phyloP scores from a whole-genome alignment of 305 asterid species.

The Caryopteris hybrid region DNA sequence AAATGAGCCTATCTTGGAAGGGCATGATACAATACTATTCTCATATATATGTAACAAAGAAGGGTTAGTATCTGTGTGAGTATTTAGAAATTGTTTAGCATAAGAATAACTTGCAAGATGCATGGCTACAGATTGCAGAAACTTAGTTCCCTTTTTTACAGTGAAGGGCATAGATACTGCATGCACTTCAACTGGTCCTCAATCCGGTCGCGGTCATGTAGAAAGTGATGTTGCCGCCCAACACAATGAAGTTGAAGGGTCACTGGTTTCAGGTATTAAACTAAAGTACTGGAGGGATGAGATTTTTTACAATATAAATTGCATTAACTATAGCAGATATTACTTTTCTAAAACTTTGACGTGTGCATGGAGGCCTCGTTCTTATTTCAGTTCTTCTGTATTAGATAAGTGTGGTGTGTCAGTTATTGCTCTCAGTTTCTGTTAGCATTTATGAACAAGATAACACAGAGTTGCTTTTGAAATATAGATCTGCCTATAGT shows the following conservation, averaged over 20 bases:
- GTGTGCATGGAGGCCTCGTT: not conserved
- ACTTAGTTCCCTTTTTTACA: not conserved
- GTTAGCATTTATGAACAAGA: too few species aligned
- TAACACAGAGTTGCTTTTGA: too few species aligned
- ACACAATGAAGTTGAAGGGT: not conserved
- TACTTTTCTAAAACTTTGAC: not conserved
- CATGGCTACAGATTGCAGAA: constrained; percentile 7
- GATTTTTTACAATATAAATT: not conserved
- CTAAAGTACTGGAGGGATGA: not conserved
- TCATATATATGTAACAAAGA: not conserved
- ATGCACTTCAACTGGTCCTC: not conserved
- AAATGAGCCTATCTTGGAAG: not conserved
- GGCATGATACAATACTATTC: not conserved
- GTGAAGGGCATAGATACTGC: not conserved
- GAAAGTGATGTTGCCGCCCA: not conserved
- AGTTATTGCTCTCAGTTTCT: not conserved
- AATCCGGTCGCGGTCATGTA: not conserved
- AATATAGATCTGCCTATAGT: too few species aligned
- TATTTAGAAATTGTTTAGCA: not conserved
- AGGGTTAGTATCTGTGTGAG: not conserved
- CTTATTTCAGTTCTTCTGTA: not conserved
- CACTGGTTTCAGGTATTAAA: not conserved
- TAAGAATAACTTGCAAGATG: not conserved
- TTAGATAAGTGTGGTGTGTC: not conserved
- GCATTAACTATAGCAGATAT: too few species aligned